Conservation (phyloP, 768 basidiomycete species). For the Hemileccinum rubropunctum region DNA sequence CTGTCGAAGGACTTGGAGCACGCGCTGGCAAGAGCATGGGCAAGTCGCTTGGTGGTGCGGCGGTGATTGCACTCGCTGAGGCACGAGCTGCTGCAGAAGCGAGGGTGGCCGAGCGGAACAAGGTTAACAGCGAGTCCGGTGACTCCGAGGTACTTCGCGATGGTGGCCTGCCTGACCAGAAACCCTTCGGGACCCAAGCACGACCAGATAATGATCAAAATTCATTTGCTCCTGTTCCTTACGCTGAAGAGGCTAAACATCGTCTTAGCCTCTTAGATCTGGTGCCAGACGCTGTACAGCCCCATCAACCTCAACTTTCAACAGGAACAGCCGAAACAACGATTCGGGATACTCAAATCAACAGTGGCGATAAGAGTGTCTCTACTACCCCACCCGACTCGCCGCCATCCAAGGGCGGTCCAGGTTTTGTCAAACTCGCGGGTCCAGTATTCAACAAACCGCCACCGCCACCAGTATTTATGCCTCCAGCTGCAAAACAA, state of each 20-base stretch:
- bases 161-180: constrained; percentile 8
- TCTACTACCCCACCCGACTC: constrained; percentile 61
- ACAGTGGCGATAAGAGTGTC: constrained; percentile 34
- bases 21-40: constrained; percentile 54
- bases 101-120: constrained; percentile 62
- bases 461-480: constrained; percentile 27
- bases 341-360: constrained; percentile 2
- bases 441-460: constrained; percentile 63
- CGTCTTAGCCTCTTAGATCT: constrained; percentile 63
- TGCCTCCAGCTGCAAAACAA: constrained; percentile 23
- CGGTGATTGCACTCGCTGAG: constrained; percentile 59
- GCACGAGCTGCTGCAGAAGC: constrained; percentile 66
- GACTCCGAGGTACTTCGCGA: constrained; percentile 27
- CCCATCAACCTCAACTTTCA: constrained; percentile 14
- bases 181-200: neutral
- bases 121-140: constrained; percentile 36
- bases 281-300: constrained; percentile 37
- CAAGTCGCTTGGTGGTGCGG: constrained; percentile 58
- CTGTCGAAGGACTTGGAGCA: constrained; percentile 63
- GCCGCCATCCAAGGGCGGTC: constrained; percentile 36
- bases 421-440: constrained; percentile 32
- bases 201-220: constrained; percentile 2
- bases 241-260: constrained; percentile 20
- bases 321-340: constrained; percentile 15
- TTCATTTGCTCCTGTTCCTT: neutral